These are phyloP conservation scores for Trichomonascus vanleenenianus DNA, from an alignment of 805 yeast species.

Conservation along the genomic window DNA sequence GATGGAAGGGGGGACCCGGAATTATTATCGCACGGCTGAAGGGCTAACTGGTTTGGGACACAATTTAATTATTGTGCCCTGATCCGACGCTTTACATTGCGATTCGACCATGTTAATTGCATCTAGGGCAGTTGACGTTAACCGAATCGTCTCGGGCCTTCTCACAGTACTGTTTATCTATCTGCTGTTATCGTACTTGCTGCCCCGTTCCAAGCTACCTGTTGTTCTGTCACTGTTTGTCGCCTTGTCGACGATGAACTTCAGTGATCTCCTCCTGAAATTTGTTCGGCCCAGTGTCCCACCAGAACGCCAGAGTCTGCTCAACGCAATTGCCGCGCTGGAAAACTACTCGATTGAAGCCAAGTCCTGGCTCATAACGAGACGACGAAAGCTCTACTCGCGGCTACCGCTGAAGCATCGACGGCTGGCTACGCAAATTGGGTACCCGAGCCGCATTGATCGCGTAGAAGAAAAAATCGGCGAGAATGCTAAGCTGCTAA, in stretches of 20 bases:
- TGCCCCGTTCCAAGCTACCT: not conserved
- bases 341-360: constrained; percentile 14
- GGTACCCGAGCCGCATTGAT: constrained; percentile 47
- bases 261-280: not conserved
- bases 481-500: constrained; percentile 42
- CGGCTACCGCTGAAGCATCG: constrained; percentile 50
- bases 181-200: not conserved
- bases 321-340: constrained; percentile 19
- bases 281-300: not conserved
- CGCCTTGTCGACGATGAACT: not conserved
- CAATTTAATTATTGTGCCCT: no score
- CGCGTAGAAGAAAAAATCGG: constrained; percentile 40
- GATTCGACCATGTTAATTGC: not conserved
- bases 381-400: constrained; percentile 21
- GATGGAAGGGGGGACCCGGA: no score
- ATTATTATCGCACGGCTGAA: no score
- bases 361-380: constrained; percentile 10
- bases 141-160: not conserved
- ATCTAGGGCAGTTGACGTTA: not conserved
- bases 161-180: not conserved
- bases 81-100: no score
- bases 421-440: constrained; percentile 41
- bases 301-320: constrained; percentile 10
- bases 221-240: not conserved
- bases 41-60: no score